Base-by-base conservation (phyloP, 768 basidiomycete genomes). In the Mycena crocata region DNA sequence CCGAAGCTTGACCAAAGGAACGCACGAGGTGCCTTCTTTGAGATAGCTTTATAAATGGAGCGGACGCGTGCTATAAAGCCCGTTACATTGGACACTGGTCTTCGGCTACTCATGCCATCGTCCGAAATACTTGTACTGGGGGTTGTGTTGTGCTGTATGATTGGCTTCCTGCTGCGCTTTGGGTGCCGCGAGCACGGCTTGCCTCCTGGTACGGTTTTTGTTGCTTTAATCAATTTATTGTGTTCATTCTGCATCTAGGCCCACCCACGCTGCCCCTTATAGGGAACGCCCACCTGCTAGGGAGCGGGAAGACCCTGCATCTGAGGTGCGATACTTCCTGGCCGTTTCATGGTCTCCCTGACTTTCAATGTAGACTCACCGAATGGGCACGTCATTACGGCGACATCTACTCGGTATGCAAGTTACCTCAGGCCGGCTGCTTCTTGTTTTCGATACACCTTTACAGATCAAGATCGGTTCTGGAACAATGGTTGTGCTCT, bases 321-420 rank as follows among this genome's bases (percentile, higher is more conserved):
- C 15, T 56, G 39, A 56, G 31, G 54, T 56, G 28, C 17, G 19
- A n/a, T 28, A 1, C 7, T 19, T 51, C 8, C 10, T 35, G 6
- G 2, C 2, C 13, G 6, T n/a, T 6, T n/a, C 8, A 1, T 42
- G 19, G 5, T 28, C 28, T 42, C n/a, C 30, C n/a, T n/a, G n/a
- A n/a, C n/a, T 23, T 23, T 19, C 14, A 46, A 44, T 37, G 8
- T 26, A 56, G 57, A 24, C 5, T 57, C 32, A 48, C 57, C 3
- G 45, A 57, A 19, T 57, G 44, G 57, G 57, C 57, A 39, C 57
- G 45, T 9, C 13, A 9, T 21, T 48, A 57, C 57, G 45, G 57
- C n/a, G 57, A 57, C 12, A 46, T 57, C 23, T 48, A 34, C n/a
- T 57, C 57, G 1, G 57, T 57, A 48, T 48, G 21, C n/a, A n/a